Percentiles rank a stretch among this genome's conserved stretches.
Evolutionary conservation across 75 land plant genomes (phyloP).

Genomic region (Pseudotsuga menziesii): DNA sequence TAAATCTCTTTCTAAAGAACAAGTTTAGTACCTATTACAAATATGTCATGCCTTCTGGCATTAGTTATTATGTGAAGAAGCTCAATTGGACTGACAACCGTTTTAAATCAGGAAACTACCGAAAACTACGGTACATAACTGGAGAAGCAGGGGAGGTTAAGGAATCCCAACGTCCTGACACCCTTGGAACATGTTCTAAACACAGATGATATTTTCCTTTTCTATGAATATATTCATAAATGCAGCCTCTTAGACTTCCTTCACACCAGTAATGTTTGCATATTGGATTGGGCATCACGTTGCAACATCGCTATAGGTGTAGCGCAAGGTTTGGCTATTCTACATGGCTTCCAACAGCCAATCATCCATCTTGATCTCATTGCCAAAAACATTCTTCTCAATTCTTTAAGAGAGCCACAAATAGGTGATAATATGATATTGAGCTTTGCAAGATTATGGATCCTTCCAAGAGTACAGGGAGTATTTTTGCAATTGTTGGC

Average conservation of each 20-base stretch:
- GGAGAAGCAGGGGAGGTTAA: slow-evolving; percentile 36
- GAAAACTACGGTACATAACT: slow-evolving; percentile 39
- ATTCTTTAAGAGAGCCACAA: slow-evolving; percentile 51
- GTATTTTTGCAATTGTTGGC: slow-evolving; percentile 61
- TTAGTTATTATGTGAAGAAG: slow-evolving; percentile 58
- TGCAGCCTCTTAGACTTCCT: slow-evolving; percentile 66
- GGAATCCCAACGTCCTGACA: slow-evolving; percentile 62
- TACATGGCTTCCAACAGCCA: slow-evolving; percentile 49
- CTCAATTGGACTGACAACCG: slow-evolving; percentile 53
- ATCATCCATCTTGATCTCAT: slow-evolving; percentile 64
- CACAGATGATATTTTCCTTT: slow-evolving; percentile 36
- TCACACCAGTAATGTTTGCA: slow-evolving; percentile 23
- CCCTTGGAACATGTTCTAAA: slow-evolving; percentile 59
- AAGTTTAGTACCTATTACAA: slow-evolving; percentile 61
- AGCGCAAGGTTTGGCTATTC: slow-evolving; percentile 67
- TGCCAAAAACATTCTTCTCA: slow-evolving; percentile 54
- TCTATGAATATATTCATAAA: slow-evolving; percentile 54
- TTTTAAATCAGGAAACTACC: slow-evolving; percentile 32
- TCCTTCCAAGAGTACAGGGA: slow-evolving; percentile 62
- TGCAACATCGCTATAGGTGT: slow-evolving; percentile 58
- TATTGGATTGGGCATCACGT: slow-evolving; percentile 63
- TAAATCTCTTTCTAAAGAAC: slow-evolving; percentile 28
- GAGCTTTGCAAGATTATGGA: slow-evolving; percentile 71
- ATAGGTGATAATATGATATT: slow-evolving; percentile 66
- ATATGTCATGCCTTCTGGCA: slow-evolving; percentile 56